Evolutionary conservation across 331 rosid species (phyloP).

Genomic region (Pyrus hybrid): DNA sequence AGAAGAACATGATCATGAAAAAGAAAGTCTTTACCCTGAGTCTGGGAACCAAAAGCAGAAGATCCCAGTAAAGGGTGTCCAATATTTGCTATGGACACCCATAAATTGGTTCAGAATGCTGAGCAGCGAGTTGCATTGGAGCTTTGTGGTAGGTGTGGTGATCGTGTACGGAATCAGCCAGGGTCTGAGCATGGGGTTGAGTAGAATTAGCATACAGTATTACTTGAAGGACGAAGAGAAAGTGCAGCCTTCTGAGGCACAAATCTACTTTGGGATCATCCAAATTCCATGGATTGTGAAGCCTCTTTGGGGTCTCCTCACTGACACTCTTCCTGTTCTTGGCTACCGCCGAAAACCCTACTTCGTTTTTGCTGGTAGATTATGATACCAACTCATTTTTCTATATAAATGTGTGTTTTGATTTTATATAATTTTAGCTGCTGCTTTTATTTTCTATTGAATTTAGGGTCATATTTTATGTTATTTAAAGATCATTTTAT

Average conservation of each 20-base stretch:
- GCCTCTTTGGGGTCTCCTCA: slow-evolving; percentile 24
- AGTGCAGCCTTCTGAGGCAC: slow-evolving; percentile 26
- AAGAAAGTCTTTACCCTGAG: neutral
- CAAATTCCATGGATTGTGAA: slow-evolving; percentile 22
- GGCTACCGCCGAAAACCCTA: slow-evolving; percentile 25
- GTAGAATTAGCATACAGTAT: slow-evolving; percentile 13
- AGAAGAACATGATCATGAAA: slow-evolving; percentile 1
- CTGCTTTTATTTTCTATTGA: neutral
- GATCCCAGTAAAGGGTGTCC: neutral
- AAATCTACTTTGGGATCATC: slow-evolving; percentile 15
- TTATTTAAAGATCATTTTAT: neutral
- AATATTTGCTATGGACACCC: slow-evolving; percentile 4
- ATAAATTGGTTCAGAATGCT: slow-evolving; percentile 27
- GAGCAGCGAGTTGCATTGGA: slow-evolving; percentile 19
- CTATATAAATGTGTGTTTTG: neutral
- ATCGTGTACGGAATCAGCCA: slow-evolving; percentile 26
- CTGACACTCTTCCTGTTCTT: slow-evolving; percentile 21
- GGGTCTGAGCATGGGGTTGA: slow-evolving; percentile 18
- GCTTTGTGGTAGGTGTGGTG: slow-evolving; percentile 21
- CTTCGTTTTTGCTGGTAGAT: slow-evolving; percentile 22
- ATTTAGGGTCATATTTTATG: neutral
- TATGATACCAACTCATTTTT: neutral
- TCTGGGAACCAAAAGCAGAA: neutral
- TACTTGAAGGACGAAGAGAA: slow-evolving; percentile 27
- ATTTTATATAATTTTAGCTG: neutral